phyloP scores from a whole-genome alignment of 192 early-diverging fungal genomes.

The Umbelopsis vinacea region DNA sequence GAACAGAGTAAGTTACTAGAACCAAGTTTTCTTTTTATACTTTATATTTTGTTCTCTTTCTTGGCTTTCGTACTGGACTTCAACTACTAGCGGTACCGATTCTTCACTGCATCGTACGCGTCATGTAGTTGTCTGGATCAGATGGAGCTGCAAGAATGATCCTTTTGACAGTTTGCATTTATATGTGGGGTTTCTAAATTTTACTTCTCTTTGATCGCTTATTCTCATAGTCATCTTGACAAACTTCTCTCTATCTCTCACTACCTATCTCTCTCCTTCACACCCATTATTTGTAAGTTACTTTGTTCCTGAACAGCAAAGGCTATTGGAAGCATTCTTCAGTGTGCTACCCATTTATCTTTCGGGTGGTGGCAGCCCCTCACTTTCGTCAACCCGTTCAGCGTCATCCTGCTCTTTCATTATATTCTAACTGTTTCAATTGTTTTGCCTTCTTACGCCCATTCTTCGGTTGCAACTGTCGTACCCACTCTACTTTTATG shows the following conservation, averaged over 20 bases:
- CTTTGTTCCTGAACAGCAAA: neutral
- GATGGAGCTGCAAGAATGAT: neutral
- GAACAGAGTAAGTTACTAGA: too few species aligned
- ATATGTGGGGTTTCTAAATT: neutral
- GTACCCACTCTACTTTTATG: neutral
- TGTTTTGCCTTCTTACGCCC: neutral
- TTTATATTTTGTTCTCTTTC: too few species aligned
- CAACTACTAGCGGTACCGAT: too few species aligned
- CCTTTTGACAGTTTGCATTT: neutral
- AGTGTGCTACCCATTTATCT: neutral
- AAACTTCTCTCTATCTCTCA: neutral
- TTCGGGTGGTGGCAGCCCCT: neutral
- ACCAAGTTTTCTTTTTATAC: too few species aligned
- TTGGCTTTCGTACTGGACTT: too few species aligned
- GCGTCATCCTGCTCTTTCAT: neutral
- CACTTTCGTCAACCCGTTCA: neutral
- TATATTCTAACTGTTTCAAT: constrained; percentile 5
- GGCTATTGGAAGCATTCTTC: constrained; percentile 1
- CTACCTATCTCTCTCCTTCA: neutral
- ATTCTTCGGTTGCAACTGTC: constrained; percentile 9
- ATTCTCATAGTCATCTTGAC: constrained; percentile 8
- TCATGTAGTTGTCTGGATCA: neutral
- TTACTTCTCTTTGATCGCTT: neutral
- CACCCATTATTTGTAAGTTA: constrained; percentile 20
- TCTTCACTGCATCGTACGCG: neutral